A percentile compares a stretch with the other conserved stretches of the same genome.
Evolutionary conservation across 2,329 filamentous ascomycete genomes (phyloP).

Genomic region (Xylariaceae sp.): DNA sequence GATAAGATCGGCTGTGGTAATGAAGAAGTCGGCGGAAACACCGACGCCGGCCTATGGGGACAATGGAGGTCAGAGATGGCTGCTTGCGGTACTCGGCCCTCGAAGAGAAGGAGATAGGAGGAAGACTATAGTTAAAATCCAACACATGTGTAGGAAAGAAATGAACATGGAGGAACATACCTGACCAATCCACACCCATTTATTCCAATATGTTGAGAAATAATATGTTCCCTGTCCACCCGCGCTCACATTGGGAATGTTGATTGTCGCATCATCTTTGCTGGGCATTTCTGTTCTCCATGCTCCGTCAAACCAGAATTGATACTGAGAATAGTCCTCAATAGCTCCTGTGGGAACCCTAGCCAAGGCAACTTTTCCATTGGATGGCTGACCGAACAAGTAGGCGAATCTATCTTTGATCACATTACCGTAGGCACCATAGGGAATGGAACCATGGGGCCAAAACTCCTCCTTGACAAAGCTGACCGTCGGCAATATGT

Average conservation of each 20-base stretch:
- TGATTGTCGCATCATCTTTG: constrained; percentile 4
- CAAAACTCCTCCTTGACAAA: constrained; percentile 24
- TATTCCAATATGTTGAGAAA: constrained; percentile 15
- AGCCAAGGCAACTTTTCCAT: constrained; percentile 19
- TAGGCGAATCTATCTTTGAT: constrained; percentile 21
- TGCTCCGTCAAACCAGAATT: constrained; percentile 17
- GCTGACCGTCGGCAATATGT: constrained; percentile 21
- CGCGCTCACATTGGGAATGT: constrained; percentile 14
- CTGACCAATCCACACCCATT: constrained; percentile 23
- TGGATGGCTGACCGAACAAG: constrained; percentile 20
- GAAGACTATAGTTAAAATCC: background rate
- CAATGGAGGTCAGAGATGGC: background rate
- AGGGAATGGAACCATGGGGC: constrained; percentile 19
- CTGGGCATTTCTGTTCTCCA: constrained; percentile 13
- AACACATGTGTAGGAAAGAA: background rate
- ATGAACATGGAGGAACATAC: background rate
- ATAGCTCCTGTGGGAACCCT: constrained; percentile 19
- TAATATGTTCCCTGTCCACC: constrained; percentile 23
- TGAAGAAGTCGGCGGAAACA: constrained; percentile 22
- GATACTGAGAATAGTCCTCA: constrained; percentile 22
- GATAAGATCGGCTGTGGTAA: constrained; percentile 19
- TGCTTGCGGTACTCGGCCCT: background rate
- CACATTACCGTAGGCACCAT: constrained; percentile 23
- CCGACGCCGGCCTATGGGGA: constrained; percentile 11
- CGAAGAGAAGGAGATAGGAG: background rate